phyloP scores from a whole-genome alignment of 192 early-diverging fungal genomes.

The Chytriomyces sp. region DNA sequence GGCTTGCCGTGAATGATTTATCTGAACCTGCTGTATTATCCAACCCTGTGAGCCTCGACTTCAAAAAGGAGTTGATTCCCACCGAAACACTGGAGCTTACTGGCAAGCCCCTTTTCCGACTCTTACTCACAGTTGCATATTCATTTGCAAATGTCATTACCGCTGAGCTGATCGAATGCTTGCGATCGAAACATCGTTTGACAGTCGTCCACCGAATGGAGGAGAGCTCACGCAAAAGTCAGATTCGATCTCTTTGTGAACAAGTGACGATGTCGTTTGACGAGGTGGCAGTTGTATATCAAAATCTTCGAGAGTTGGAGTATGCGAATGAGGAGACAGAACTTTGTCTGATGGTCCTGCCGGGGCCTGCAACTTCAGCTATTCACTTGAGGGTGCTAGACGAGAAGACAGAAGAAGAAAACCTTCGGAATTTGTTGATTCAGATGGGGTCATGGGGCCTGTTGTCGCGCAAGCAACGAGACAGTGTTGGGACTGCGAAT shows the following conservation, averaged over 20 bases:
- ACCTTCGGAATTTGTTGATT: slow-evolving; percentile 34
- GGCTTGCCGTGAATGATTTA: slow-evolving; percentile 44
- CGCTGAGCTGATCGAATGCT: slow-evolving; percentile 51
- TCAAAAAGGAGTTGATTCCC: slow-evolving; percentile 23
- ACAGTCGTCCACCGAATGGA: slow-evolving; percentile 64
- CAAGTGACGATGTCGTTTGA: slow-evolving; percentile 55
- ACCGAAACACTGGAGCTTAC: slow-evolving; percentile 35
- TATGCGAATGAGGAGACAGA: slow-evolving; percentile 50
- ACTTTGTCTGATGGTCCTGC: slow-evolving; percentile 34
- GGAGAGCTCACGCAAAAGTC: slow-evolving; percentile 51
- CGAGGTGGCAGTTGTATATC: slow-evolving; percentile 55
- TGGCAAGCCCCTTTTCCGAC: slow-evolving; percentile 44
- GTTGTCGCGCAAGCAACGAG: slow-evolving; percentile 4
- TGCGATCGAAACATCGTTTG: slow-evolving; percentile 50
- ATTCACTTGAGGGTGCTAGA: not conserved
- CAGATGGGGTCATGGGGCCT: slow-evolving; percentile 52
- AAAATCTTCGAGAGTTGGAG: slow-evolving; percentile 50
- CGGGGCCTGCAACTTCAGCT: slow-evolving; percentile 3
- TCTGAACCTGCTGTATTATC: slow-evolving; percentile 9
- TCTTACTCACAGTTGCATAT: slow-evolving; percentile 48
- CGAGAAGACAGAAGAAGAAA: slow-evolving; percentile 46
- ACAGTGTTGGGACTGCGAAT: not conserved
- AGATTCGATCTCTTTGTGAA: slow-evolving; percentile 58
- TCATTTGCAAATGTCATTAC: slow-evolving; percentile 44
- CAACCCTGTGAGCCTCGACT: slow-evolving; percentile 3